Conservation (phyloP, 2,329 filamentous ascomycete genomes). For the Berkeleyomyces basicola region DNA sequence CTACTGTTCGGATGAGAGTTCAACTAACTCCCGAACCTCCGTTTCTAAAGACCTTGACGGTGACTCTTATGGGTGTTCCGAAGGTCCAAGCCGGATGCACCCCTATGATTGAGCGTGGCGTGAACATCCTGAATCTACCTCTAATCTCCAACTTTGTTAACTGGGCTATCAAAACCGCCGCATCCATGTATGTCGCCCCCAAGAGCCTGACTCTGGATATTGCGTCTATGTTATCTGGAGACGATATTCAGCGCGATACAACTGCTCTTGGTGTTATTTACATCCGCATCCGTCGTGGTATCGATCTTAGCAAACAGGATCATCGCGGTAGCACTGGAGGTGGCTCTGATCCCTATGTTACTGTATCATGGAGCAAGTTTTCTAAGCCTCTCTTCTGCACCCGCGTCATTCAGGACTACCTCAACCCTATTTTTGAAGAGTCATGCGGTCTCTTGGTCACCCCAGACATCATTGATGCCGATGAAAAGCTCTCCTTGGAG, state of each 20-base stretch:
- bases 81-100: slow-evolving; percentile 80
- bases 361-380: slow-evolving; percentile 87
- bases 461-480: slow-evolving; percentile 75
- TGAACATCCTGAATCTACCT: slow-evolving; percentile 82
- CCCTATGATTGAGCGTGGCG: slow-evolving; percentile 78
- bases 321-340: slow-evolving; percentile 64
- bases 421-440: slow-evolving; percentile 88
- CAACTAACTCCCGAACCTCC: slow-evolving; percentile 82
- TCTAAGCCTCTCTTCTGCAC: slow-evolving; percentile 97
- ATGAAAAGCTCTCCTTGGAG: slow-evolving; percentile 85
- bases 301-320: slow-evolving; percentile 84
- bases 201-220: slow-evolving; percentile 89
- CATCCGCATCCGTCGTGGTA: slow-evolving; percentile 76
- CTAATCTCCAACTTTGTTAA: slow-evolving; percentile 95
- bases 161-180: slow-evolving; percentile 76
- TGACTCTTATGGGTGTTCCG: slow-evolving; percentile 86
- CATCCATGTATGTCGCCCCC: slow-evolving; percentile 82
- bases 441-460: slow-evolving; percentile 73
- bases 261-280: slow-evolving; percentile 78
- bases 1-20: slow-evolving; percentile 66
- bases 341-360: slow-evolving; percentile 90
- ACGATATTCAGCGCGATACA: slow-evolving; percentile 81
- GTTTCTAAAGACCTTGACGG: slow-evolving; percentile 79
- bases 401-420: slow-evolving; percentile 82
- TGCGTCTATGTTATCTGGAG: slow-evolving; percentile 76